These are phyloP conservation scores for Aegilops longissima DNA, from an alignment of 176 grass and related monocot species.

Conservation along the genomic window DNA sequence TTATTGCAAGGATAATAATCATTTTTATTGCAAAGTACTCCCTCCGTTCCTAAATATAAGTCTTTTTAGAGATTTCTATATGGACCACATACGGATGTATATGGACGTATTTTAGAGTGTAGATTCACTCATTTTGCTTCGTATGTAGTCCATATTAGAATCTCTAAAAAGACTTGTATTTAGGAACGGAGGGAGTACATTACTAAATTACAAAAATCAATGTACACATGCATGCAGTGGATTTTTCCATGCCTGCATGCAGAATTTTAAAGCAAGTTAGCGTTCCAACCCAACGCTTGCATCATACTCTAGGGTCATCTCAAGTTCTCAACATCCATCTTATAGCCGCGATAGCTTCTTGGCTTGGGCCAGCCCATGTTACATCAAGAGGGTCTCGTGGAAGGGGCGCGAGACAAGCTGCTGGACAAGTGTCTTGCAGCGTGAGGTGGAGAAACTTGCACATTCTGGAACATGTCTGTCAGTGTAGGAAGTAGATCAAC, in stretches of 20 bases:
- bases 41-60: too few relatives aligned
- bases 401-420: neutral
- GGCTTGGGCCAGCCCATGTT: neutral
- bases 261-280: conserved; percentile 16
- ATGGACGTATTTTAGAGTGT: too few relatives aligned
- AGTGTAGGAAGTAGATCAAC: neutral
- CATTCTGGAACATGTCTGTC: neutral
- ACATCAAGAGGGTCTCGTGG: neutral
- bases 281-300: neutral
- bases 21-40: neutral
- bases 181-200: too few relatives aligned
- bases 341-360: neutral
- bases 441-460: neutral
- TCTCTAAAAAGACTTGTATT: too few relatives aligned
- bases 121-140: too few relatives aligned
- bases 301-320: neutral
- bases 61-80: too few relatives aligned
- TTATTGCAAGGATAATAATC: neutral
- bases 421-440: neutral
- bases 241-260: neutral
- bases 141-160: too few relatives aligned
- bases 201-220: neutral
- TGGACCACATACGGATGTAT: too few relatives aligned
- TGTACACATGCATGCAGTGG: neutral
- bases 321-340: neutral